These are phyloP conservation scores for Ogataea dorogensis DNA, from an alignment of 805 yeast genomes.

Conservation along the genomic window DNA sequence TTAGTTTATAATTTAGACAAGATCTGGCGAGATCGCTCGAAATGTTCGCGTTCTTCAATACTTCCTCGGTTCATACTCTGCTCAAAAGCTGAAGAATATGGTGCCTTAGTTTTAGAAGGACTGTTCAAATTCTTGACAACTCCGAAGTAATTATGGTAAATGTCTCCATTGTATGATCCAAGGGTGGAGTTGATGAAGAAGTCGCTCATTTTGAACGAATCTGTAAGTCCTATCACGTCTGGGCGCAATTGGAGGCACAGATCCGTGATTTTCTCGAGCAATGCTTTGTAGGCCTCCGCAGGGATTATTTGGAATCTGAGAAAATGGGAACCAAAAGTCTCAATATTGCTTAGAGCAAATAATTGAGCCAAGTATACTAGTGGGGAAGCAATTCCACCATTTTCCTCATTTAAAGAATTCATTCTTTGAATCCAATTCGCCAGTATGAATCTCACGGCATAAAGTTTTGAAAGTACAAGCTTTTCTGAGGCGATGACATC, in stretches of 20 bases:
- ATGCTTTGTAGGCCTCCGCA: slow-evolving; percentile 43
- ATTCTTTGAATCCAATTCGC: slow-evolving; percentile 38
- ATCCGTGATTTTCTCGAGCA: slow-evolving; percentile 42
- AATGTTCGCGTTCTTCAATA: slow-evolving; percentile 35
- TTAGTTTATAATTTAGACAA: slow-evolving; percentile 16
- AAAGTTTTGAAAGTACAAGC: slow-evolving; percentile 47
- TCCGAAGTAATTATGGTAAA: slow-evolving; percentile 72
- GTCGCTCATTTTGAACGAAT: slow-evolving; percentile 80
- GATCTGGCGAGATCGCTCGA: slow-evolving; percentile 17
- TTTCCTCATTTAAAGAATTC: slow-evolving; percentile 26
- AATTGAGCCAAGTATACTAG: slow-evolving; percentile 56
- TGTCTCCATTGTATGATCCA: slow-evolving; percentile 79
- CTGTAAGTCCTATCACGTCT: slow-evolving; percentile 75
- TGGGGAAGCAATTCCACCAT: slow-evolving; percentile 43
- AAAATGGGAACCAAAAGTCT: slow-evolving; percentile 69
- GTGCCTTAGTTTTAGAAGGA: slow-evolving; percentile 54
- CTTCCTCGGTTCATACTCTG: slow-evolving; percentile 39
- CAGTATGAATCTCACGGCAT: slow-evolving; percentile 49
- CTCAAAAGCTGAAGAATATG: slow-evolving; percentile 46
- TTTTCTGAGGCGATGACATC: slow-evolving; percentile 48
- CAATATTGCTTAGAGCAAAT: slow-evolving; percentile 66
- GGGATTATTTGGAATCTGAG: slow-evolving; percentile 59
- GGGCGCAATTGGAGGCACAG: slow-evolving; percentile 55
- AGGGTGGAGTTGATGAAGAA: slow-evolving; percentile 78
- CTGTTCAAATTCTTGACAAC: slow-evolving; percentile 50